Evolutionary conservation across 208 protist genomes (phyloP).

Genomic region (Trichomonas vaginalis): DNA sequence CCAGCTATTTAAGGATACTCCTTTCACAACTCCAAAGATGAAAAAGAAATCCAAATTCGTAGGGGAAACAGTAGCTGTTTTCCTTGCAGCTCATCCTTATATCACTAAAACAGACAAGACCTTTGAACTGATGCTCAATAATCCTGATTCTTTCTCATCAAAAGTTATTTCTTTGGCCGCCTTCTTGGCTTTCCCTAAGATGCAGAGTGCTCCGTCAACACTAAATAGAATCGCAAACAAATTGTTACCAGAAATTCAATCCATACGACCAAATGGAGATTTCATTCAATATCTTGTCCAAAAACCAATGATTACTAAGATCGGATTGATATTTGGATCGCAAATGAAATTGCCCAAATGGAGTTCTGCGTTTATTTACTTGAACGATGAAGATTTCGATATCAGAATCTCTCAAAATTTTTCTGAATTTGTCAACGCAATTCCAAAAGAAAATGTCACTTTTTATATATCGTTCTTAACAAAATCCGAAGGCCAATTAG

Average conservation of each 20-base stretch:
- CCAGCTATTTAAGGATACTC: background rate
- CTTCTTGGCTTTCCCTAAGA: background rate
- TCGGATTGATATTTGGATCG: background rate
- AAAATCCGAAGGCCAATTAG: background rate
- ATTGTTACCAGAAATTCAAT: background rate
- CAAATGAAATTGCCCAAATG: background rate
- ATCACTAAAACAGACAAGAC: background rate
- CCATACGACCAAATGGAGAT: background rate
- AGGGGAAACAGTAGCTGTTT: background rate
- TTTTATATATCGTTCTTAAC: background rate
- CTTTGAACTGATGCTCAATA: background rate
- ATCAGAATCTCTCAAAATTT: background rate
- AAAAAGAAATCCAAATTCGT: background rate
- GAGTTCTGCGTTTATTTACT: background rate
- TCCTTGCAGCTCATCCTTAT: background rate
- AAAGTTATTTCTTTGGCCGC: background rate
- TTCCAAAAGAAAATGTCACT: background rate
- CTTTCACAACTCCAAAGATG: background rate
- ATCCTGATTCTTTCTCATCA: background rate
- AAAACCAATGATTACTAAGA: background rate
- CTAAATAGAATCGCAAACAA: background rate
- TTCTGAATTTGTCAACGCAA: background rate
- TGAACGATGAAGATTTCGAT: background rate
- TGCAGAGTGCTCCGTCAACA: background rate
- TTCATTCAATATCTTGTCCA: background rate